Evolutionary conservation across 257 asterid species (phyloP).

Genomic region (Solanum commersonii): DNA sequence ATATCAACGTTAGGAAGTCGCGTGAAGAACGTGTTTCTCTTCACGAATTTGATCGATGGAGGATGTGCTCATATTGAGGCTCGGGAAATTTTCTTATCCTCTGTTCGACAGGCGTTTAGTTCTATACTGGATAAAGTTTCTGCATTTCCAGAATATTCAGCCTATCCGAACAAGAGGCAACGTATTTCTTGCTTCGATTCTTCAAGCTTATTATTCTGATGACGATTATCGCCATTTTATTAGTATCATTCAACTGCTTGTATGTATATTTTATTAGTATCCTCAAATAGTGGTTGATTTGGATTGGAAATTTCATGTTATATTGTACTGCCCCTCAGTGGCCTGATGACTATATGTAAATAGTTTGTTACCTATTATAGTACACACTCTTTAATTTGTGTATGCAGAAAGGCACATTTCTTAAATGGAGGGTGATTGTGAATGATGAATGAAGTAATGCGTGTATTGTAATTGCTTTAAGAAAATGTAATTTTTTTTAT

Average conservation of each 20-base stretch:
- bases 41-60: slow-evolving; percentile 11
- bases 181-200: slow-evolving; percentile 29
- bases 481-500: neutral
- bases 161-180: slow-evolving; percentile 24
- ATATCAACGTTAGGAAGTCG: slow-evolving; percentile 64
- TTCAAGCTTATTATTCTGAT: neutral
- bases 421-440: neutral
- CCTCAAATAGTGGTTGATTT: neutral
- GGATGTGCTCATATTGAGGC: neutral
- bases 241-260: neutral
- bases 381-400: neutral
- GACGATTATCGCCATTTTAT: neutral
- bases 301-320: neutral
- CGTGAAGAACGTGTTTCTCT: slow-evolving; percentile 39
- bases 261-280: neutral
- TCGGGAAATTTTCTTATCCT: slow-evolving; percentile 8
- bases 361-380: neutral
- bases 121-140: slow-evolving; percentile 47
- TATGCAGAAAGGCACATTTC: neutral
- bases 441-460: neutral
- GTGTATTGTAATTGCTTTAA: neutral
- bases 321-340: neutral
- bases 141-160: slow-evolving; percentile 35
- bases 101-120: slow-evolving; percentile 37
- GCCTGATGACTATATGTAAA: neutral